phyloP scores from a whole-genome alignment of 2,329 filamentous ascomycete genomes.

The Fusarium sp. region DNA sequence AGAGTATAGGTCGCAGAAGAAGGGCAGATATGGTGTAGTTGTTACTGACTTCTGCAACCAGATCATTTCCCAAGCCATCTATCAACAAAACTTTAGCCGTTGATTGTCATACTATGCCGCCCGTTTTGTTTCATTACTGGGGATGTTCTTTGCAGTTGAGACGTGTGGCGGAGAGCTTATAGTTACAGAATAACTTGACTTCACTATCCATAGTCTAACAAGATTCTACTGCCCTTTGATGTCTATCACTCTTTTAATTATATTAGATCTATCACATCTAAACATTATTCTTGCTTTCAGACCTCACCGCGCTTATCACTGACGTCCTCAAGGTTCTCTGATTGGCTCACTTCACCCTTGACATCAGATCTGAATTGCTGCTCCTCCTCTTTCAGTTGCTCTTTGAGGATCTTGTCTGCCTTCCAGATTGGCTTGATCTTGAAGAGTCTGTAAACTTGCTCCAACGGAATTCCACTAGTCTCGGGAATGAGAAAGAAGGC shows the following conservation, averaged over 20 bases:
- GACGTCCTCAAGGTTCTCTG: not conserved
- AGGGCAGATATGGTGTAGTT: not conserved
- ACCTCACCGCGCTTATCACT: not conserved
- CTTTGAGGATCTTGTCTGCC: slow-evolving; percentile 32
- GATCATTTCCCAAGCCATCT: not conserved
- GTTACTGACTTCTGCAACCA: not conserved
- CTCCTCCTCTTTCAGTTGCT: slow-evolving; percentile 26
- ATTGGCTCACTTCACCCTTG: slow-evolving; percentile 20
- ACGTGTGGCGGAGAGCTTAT: too few relatives aligned
- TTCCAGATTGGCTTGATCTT: slow-evolving; percentile 43
- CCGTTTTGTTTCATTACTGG: too few relatives aligned
- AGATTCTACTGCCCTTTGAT: too few relatives aligned
- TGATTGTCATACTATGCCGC: too few relatives aligned
- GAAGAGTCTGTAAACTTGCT: slow-evolving; percentile 59
- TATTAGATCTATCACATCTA: too few relatives aligned
- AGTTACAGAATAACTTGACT: too few relatives aligned
- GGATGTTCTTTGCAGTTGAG: too few relatives aligned
- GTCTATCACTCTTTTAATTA: too few relatives aligned
- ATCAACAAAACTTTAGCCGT: not conserved
- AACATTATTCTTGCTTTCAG: too few relatives aligned
- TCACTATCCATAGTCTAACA: too few relatives aligned
- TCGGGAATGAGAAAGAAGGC: slow-evolving; percentile 62
- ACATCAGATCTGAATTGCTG: slow-evolving; percentile 35
- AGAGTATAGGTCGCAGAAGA: too few relatives aligned
- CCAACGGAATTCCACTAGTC: slow-evolving; percentile 61